Conservation (phyloP, 2,329 filamentous ascomycete genomes). For the Hypoxylon sp. region DNA sequence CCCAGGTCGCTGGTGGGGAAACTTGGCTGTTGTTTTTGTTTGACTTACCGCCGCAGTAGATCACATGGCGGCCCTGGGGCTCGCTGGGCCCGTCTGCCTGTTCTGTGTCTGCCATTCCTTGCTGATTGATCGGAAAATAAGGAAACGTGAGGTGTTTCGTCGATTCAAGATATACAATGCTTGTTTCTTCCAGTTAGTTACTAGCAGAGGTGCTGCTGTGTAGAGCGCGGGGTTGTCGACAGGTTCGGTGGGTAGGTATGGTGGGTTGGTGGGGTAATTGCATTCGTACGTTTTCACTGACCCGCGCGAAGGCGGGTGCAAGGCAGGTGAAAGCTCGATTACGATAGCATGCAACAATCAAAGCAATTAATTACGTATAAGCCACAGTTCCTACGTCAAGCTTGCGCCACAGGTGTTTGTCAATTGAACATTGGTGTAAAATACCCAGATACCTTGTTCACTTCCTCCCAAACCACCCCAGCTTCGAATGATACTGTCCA, state of each 20-base stretch:
- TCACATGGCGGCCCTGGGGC: conserved; percentile 66
- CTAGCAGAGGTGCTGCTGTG: conserved; percentile 9
- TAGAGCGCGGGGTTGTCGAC: conserved; percentile 39
- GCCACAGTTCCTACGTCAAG: conserved; percentile 8
- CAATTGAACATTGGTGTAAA: neutral
- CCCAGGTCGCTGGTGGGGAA: conserved; percentile 23
- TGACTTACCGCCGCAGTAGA: conserved; percentile 72
- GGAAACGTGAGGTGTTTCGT: conserved; percentile 41
- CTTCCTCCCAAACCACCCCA: neutral
- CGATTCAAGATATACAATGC: neutral
- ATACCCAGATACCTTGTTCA: no score
- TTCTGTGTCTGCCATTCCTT: conserved; percentile 69
- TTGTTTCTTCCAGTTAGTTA: conserved; percentile 10
- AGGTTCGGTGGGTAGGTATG: conserved; percentile 7
- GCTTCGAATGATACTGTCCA: neutral
- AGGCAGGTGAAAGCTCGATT: neutral
- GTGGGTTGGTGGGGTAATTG: conserved; percentile 42
- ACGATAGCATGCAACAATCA: neutral
- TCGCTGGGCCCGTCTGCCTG: conserved; percentile 62
- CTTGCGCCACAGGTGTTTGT: conserved; percentile 22
- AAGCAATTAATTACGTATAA: neutral
- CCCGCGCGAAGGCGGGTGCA: conserved; percentile 27
- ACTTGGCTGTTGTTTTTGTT: conserved; percentile 24
- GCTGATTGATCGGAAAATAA: conserved; percentile 12
- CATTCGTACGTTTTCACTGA: conserved; percentile 10